Conservation (phyloP, 75 land plant genomes). For the Isoetes taiwanensis region DNA sequence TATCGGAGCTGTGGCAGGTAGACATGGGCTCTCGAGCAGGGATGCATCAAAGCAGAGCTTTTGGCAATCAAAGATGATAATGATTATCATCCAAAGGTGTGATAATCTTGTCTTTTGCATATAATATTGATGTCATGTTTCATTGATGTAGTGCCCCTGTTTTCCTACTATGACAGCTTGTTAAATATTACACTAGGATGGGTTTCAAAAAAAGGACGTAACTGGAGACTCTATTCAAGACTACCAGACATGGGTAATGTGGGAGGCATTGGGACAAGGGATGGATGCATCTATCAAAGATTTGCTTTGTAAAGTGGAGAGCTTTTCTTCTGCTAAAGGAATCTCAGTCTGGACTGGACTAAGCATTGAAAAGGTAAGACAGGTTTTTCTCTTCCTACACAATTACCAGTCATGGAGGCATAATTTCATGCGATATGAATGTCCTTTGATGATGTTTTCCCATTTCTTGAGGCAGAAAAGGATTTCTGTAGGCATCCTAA, state of each 20-base stretch:
- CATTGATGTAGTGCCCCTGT: not conserved
- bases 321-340: too few species aligned
- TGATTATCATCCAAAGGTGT: conserved; percentile 65
- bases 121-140: not conserved
- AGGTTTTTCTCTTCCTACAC: too few species aligned
- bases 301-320: conserved; percentile 68
- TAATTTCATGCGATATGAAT: too few species aligned
- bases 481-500: too few species aligned
- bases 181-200: conserved; percentile 64
- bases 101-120: not conserved
- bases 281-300: conserved; percentile 77
- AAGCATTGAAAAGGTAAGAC: too few species aligned
- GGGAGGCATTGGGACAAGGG: conserved; percentile 88
- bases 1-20: conserved; percentile 64
- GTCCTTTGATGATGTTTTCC: too few species aligned
- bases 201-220: conserved; percentile 73
- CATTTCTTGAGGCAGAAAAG: too few species aligned
- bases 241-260: conserved; percentile 51
- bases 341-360: too few species aligned
- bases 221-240: conserved; percentile 67
- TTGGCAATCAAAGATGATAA: conserved; percentile 84
- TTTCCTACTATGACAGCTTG: conserved; percentile 36
- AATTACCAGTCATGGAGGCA: too few species aligned
- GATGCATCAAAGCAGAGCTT: conserved; percentile 62
- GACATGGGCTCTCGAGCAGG: conserved; percentile 62